These are phyloP conservation scores for Plasmodium vivax DNA, from an alignment of 169 alveolate genomes.

Conservation along the genomic window DNA sequence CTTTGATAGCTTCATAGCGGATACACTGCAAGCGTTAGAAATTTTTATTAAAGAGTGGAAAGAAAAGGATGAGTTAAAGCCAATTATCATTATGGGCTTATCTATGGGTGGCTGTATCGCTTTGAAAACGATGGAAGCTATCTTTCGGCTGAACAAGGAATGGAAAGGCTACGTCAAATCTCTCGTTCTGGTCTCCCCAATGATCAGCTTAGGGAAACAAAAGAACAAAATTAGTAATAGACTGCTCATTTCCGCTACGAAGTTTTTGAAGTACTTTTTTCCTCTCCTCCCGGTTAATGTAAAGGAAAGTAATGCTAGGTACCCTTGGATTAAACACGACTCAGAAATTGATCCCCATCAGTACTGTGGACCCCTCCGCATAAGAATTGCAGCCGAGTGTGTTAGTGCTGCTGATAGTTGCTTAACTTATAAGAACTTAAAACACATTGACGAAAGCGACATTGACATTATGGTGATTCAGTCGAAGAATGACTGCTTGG, in stretches of 20 bases:
- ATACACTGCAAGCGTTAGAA: constrained; percentile 79
- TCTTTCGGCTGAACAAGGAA: constrained; percentile 33
- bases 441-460: constrained; percentile 45
- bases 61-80: constrained; percentile 50
- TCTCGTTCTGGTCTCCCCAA: constrained; percentile 31
- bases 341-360: constrained; percentile 40
- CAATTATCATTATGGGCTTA: constrained; percentile 51
- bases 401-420: constrained; percentile 63
- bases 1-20: constrained; percentile 74
- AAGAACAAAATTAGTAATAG: constrained; percentile 38
- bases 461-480: constrained; percentile 44
- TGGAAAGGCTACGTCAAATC: constrained; percentile 46
- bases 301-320: constrained; percentile 35
- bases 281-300: constrained; percentile 54
- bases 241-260: constrained; percentile 25
- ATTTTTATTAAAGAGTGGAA: constrained; percentile 71
- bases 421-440: not conserved
- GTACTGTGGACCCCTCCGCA: constrained; percentile 33
- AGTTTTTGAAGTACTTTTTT: constrained; percentile 27
- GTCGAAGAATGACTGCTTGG: constrained; percentile 50
- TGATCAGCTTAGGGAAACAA: constrained; percentile 66
- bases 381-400: constrained; percentile 35
- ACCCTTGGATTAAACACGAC: constrained; percentile 52
- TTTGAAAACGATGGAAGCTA: constrained; percentile 27
- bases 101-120: constrained; percentile 74